phyloP scores from a whole-genome alignment of 441 rosid genomes.

The Gossypium davidsonii region DNA sequence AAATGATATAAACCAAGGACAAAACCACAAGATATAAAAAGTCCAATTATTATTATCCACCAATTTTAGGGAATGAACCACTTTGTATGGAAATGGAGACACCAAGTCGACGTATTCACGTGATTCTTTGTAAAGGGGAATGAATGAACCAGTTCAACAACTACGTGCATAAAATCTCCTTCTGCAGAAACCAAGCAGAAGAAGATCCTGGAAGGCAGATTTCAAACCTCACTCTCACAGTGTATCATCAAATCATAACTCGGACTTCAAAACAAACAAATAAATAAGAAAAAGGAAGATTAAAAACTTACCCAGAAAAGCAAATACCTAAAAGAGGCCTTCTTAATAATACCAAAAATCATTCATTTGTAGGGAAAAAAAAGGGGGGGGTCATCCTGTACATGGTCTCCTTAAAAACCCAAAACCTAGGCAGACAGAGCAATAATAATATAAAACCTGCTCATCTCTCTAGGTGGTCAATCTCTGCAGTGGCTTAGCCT shows the following conservation, averaged over 20 bases:
- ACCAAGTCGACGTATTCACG: neutral
- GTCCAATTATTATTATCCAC: too few relatives aligned
- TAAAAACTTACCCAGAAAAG: neutral
- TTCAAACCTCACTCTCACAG: neutral
- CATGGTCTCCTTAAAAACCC: neutral
- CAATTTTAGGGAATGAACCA: neutral
- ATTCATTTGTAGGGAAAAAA: too few relatives aligned
- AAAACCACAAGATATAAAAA: too few relatives aligned
- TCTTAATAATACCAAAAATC: neutral
- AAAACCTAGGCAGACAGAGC: neutral
- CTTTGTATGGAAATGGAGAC: neutral
- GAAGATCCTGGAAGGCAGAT: neutral
- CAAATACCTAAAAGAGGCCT: neutral
- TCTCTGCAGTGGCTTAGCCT: neutral
- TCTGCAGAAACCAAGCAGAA: neutral
- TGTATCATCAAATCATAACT: constrained; percentile 2
- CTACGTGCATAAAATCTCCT: neutral
- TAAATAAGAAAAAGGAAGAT: too few relatives aligned
- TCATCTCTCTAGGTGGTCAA: constrained; percentile 3
- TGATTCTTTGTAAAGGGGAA: neutral
- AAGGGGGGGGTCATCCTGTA: neutral
- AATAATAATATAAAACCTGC: neutral
- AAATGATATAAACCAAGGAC: too few relatives aligned
- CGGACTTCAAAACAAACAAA: neutral
- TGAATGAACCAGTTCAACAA: neutral